phyloP scores from a whole-genome alignment of 306 rosid genomes.

The Pterocarpus santalinus region DNA sequence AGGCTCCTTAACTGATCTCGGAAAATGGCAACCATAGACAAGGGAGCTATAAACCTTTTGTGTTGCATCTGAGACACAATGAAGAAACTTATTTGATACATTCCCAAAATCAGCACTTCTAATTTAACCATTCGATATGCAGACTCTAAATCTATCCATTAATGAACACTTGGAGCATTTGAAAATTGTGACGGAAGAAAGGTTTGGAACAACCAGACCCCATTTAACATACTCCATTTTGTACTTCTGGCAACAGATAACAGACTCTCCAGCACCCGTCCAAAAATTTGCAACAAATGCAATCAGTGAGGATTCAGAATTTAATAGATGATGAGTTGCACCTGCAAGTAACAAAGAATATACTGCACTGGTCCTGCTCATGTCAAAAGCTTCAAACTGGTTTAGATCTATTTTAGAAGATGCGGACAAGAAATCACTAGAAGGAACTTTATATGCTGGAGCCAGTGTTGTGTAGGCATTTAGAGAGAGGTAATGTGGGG shows the following conservation, averaged over 20 bases:
- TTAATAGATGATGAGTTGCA: too few relatives aligned
- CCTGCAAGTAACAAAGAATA: too few relatives aligned
- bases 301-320: too few relatives aligned
- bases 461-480: constrained; percentile 73
- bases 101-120: constrained; percentile 50
- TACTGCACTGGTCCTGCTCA: too few relatives aligned
- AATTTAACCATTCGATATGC: constrained; percentile 37
- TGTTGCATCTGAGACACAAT: constrained; percentile 50
- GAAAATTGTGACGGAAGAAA: constrained; percentile 38
- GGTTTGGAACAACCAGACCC: constrained; percentile 44
- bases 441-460: constrained; percentile 71
- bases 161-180: constrained; percentile 65
- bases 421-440: constrained; percentile 50
- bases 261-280: neutral
- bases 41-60: neutral
- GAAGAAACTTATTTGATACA: constrained; percentile 55
- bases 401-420: constrained; percentile 43
- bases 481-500: constrained; percentile 71
- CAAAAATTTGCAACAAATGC: too few relatives aligned
- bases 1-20: constrained; percentile 63
- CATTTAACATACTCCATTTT: constrained; percentile 47
- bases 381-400: too few relatives aligned
- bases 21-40: neutral
- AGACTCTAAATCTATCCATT: constrained; percentile 34
- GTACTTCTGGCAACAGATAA: constrained; percentile 61